Evolutionary conservation across 129 eudicot species (phyloP).

Genomic region (Flaveria linearis): DNA sequence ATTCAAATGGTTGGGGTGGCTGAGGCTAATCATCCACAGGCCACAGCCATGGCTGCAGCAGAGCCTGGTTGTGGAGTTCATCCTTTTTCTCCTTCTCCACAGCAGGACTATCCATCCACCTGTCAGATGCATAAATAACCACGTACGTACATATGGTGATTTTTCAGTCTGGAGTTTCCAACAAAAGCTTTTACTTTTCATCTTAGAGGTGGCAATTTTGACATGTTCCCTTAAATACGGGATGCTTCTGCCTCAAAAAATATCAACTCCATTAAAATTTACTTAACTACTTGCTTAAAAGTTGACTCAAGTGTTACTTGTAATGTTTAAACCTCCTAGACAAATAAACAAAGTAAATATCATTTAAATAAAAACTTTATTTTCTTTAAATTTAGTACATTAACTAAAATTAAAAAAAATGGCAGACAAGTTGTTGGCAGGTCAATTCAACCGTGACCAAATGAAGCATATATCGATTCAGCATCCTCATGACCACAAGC

Average conservation of each 20-base stretch:
- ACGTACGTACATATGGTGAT: too few relatives aligned
- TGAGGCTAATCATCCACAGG: constrained; percentile 91
- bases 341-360: too few relatives aligned
- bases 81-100: constrained; percentile 78
- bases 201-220: background rate
- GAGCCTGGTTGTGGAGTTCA: constrained; percentile 53
- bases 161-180: background rate
- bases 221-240: background rate
- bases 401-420: background rate
- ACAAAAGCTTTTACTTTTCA: background rate
- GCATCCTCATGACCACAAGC: constrained; percentile 59
- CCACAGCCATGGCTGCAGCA: constrained; percentile 73
- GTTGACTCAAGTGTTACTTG: too few relatives aligned
- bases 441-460: background rate
- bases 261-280: too few relatives aligned
- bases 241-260: too few relatives aligned
- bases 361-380: too few relatives aligned
- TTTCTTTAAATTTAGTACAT: too few relatives aligned
- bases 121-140: constrained; percentile 20
- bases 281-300: too few relatives aligned
- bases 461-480: constrained; percentile 55
- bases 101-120: constrained; percentile 69
- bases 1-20: constrained; percentile 94
- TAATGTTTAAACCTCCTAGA: too few relatives aligned
- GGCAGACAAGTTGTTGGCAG: too few relatives aligned